Conservation (phyloP, 2,329 filamentous ascomycete species). For the Neopestalotiopsis rosae region DNA sequence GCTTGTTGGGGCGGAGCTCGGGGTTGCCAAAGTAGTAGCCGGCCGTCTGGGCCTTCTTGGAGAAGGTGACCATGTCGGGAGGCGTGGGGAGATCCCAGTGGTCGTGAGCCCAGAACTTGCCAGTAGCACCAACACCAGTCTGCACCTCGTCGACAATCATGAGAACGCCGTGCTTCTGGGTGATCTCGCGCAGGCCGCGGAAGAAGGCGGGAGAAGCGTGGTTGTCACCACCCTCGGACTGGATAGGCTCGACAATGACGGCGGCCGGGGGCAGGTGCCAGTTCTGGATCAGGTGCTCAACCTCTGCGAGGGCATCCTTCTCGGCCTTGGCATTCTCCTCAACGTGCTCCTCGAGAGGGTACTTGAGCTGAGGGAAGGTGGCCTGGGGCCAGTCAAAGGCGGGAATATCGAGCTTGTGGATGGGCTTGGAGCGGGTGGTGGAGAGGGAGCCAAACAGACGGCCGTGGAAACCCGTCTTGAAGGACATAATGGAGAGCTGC, state of each 20-base stretch:
- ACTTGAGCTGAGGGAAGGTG: slow-evolving; percentile 83
- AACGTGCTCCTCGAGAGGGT: slow-evolving; percentile 80
- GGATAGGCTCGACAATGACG: slow-evolving; percentile 86
- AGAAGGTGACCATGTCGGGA: slow-evolving; percentile 94
- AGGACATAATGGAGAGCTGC: slow-evolving; percentile 83
- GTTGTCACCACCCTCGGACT: slow-evolving; percentile 95
- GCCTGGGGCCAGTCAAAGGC: slow-evolving; percentile 96
- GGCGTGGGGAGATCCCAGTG: slow-evolving; percentile 84
- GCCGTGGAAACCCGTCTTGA: slow-evolving; percentile 88
- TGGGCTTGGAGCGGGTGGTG: slow-evolving; percentile 89
- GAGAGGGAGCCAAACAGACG: slow-evolving; percentile 87
- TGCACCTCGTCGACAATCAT: slow-evolving; percentile 95
- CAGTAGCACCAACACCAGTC: slow-evolving; percentile 89
- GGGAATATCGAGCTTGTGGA: slow-evolving; percentile 94
- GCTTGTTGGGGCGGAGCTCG: slow-evolving; percentile 84
- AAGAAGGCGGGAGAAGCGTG: slow-evolving; percentile 90
- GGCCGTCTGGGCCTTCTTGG: slow-evolving; percentile 92
- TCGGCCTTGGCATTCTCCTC: slow-evolving; percentile 85
- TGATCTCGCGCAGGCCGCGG: slow-evolving; percentile 79
- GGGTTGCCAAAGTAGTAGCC: slow-evolving; percentile 90
- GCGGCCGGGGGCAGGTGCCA: slow-evolving; percentile 83
- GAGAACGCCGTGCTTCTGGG: slow-evolving; percentile 76
- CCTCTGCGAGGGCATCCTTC: slow-evolving; percentile 79
- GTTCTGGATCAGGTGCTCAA: slow-evolving; percentile 79
- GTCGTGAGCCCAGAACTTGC: slow-evolving; percentile 96